phyloP scores from a whole-genome alignment of 768 basidiomycete genomes.

The Psilocybe cyanescens region DNA sequence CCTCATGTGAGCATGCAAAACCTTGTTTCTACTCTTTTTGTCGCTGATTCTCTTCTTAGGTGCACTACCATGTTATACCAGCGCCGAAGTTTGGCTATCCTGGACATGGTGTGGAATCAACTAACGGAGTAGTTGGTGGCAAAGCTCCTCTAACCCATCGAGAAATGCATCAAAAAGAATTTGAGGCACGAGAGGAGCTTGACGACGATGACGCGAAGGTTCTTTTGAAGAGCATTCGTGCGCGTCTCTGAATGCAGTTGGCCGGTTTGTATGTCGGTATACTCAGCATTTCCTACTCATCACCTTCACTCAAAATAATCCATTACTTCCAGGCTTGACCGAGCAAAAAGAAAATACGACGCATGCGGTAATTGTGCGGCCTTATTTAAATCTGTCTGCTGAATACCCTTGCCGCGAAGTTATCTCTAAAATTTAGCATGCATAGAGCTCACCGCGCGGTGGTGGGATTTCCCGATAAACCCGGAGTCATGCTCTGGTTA shows the following conservation, averaged over 20 bases:
- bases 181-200: constrained; percentile 58
- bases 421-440: too few relatives aligned
- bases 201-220: constrained; percentile 58
- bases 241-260: constrained; percentile 15
- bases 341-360: not conserved
- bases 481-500: not conserved
- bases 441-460: too few relatives aligned
- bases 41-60: constrained; percentile 39
- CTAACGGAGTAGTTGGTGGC: constrained; percentile 14
- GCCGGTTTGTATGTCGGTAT: not conserved
- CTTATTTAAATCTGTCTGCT: not conserved
- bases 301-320: not conserved
- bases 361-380: not conserved
- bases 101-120: constrained; percentile 13
- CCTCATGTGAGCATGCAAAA: constrained; percentile 57
- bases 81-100: constrained; percentile 52
- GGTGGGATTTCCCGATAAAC: not conserved
- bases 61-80: constrained; percentile 79
- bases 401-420: too few relatives aligned
- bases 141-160: constrained; percentile 38
- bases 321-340: too few relatives aligned
- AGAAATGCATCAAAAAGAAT: constrained; percentile 67
- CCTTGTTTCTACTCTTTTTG: not conserved
- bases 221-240: constrained; percentile 30
- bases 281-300: not conserved